Evolutionary conservation across 2,329 filamentous ascomycete genomes (phyloP).

Genomic region (Neofusicoccum ribis): DNA sequence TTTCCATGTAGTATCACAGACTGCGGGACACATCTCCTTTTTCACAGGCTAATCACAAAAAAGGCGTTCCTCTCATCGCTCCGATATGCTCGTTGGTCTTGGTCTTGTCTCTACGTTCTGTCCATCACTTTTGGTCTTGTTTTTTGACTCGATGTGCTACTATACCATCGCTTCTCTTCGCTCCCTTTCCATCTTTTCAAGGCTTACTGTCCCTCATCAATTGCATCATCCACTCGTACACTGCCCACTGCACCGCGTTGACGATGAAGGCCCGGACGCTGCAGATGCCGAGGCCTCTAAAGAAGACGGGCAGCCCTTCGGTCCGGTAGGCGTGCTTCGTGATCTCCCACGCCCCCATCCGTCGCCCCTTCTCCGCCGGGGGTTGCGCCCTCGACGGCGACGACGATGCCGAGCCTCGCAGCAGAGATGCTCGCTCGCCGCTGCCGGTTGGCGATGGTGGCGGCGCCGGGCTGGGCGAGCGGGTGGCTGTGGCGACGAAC

Average conservation of each 20-base stretch:
- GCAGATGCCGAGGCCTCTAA: conserved; percentile 78
- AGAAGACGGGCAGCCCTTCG: conserved; percentile 75
- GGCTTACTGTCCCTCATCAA: neutral
- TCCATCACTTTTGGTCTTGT: neutral
- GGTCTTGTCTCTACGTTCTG: neutral
- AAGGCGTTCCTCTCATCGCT: neutral
- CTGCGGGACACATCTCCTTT: conserved; percentile 11
- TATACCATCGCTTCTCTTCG: neutral
- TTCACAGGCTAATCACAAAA: conserved; percentile 16
- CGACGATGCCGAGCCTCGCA: neutral
- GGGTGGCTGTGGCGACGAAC: neutral
- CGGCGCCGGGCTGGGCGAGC: neutral
- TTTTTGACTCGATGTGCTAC: neutral
- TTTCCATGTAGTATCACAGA: conserved; percentile 18
- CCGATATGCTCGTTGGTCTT: neutral
- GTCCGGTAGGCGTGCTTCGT: conserved; percentile 67
- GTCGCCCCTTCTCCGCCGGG: conserved; percentile 22
- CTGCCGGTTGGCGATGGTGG: neutral
- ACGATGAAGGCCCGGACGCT: conserved; percentile 86
- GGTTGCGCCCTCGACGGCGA: neutral
- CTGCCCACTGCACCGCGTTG: conserved; percentile 89
- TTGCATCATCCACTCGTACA: conserved; percentile 85
- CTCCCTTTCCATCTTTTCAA: neutral
- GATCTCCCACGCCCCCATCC: conserved; percentile 61
- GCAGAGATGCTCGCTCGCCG: conserved; percentile 12